Evolutionary conservation across 2,329 filamentous ascomycete genomes (phyloP), one percentile per base, ranked within the genome.

Genomic region (Botrytis pseudocinerea): DNA sequence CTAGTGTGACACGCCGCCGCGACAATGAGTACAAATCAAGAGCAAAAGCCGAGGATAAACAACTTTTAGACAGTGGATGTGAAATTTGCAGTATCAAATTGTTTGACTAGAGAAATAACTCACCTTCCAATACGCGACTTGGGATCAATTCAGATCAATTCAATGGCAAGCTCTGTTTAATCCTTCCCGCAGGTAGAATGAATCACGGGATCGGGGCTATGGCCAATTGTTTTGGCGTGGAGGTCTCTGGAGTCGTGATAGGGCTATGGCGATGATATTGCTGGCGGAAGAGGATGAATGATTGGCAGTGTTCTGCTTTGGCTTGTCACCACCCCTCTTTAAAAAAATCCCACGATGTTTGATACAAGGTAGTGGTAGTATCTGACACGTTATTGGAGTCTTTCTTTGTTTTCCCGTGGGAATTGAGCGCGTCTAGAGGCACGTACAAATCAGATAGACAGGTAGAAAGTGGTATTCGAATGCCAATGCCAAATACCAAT

Each of bases 171-270:
- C 51, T 70, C 28, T 44, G 61, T 69, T 65, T 44, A 74, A 80
- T 78, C 79, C 79, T 75, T 77, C 75, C 79, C 79, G 79, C 79
- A 80, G 78, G 51, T 70, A 42, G 44, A 54, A 71, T 71, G 60
- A 77, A 79, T 81, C 79, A 81, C 76, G 72, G 75, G 78, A 80
- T 78, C 68, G 69, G n/a, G 72, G 59, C 32, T 63, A 75, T 72
- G 75, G 73, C 79, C 79, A 80, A 80, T 80, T 80, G 74, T 69
- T 60, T 75, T 74, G 46, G 61, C 69, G 72, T 78, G 74, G 78
- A 78, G 74, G 78, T 74, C 74, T 79, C 72, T 66, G 54, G 75
- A 74, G 76, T 77, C 72, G 75, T 79, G 78, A 79, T 79, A 78
- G 79, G 79, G 75, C 75, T 76, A 59, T 66, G 74, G 65, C 61